Conservation (phyloP, 164 flowering plant genomes). For the Berberis vulgaris region DNA sequence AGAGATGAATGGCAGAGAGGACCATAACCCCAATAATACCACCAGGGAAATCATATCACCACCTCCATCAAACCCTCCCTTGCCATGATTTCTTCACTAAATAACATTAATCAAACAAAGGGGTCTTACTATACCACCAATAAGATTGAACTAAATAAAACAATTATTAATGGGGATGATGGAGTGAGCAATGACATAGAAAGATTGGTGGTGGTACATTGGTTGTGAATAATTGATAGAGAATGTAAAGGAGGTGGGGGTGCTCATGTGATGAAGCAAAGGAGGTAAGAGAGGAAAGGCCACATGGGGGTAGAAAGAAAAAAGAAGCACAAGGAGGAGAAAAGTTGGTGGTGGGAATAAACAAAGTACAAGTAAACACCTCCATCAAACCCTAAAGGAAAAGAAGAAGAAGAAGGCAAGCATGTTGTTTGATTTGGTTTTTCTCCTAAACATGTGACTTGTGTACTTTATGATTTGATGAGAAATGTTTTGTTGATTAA, state of each 20-base stretch:
- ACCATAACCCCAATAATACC: conserved; percentile 17
- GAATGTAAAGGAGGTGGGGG: conserved; percentile 27
- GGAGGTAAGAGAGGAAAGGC: conserved; percentile 6
- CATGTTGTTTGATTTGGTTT: background rate
- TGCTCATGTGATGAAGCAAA: conserved; percentile 27
- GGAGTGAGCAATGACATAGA: conserved; percentile 16
- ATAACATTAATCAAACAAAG: too few species aligned
- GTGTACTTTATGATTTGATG: background rate
- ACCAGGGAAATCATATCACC: conserved; percentile 1
- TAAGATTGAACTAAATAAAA: too few species aligned
- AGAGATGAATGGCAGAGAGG: conserved; percentile 12
- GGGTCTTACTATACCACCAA: too few species aligned
- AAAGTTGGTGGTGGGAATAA: conserved; percentile 20
- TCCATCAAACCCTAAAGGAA: background rate
- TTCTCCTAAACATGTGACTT: background rate
- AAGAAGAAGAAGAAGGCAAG: background rate
- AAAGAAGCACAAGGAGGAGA: conserved; percentile 7
- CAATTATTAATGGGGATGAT: conserved; percentile 6
- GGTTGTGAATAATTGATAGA: conserved; percentile 18
- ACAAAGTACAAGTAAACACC: conserved; percentile 8
- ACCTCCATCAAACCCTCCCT: too few species aligned
- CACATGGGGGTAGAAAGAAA: conserved; percentile 21
- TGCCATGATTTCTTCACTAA: too few species aligned
- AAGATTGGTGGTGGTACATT: conserved; percentile 18
- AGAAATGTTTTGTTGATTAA: background rate